phyloP scores from a whole-genome alignment of 164 flowering plant genomes.

The Piper betle region DNA sequence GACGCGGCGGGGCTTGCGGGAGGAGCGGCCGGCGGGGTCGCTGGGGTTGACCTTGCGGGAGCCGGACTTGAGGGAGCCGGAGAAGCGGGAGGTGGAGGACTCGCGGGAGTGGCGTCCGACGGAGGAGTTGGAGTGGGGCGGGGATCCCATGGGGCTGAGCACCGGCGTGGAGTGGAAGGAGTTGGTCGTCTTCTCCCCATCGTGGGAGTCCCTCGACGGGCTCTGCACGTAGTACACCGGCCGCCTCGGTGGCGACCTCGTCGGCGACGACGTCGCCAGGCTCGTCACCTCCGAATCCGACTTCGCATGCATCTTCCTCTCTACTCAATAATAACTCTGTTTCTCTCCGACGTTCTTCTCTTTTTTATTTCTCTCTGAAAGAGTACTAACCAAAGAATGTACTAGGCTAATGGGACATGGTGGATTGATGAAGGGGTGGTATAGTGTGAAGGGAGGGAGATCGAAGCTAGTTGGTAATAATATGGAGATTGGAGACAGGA shows the following conservation, averaged over 20 bases:
- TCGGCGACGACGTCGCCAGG: conserved; percentile 47
- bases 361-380: no score
- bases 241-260: conserved; percentile 36
- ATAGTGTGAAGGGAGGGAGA: no score
- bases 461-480: no score
- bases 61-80: conserved; percentile 69
- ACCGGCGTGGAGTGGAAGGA: conserved; percentile 85
- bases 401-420: no score
- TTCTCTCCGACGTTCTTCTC: no score
- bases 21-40: conserved; percentile 26
- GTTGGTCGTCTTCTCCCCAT: conserved; percentile 58
- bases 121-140: conserved; percentile 81
- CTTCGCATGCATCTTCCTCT: conserved; percentile 39
- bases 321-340: background rate
- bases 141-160: conserved; percentile 64
- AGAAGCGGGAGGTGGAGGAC: conserved; percentile 65
- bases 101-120: conserved; percentile 81
- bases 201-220: conserved; percentile 71
- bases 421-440: no score
- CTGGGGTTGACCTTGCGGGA: conserved; percentile 61
- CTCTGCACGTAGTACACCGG: conserved; percentile 72
- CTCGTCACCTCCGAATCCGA: conserved; percentile 72
- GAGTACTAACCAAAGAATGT: background rate
- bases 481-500: no score
- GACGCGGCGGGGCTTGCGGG: conserved; percentile 17